Base-by-base conservation (phyloP, 768 basidiomycete genomes). In the Naganishia randhawae region DNA sequence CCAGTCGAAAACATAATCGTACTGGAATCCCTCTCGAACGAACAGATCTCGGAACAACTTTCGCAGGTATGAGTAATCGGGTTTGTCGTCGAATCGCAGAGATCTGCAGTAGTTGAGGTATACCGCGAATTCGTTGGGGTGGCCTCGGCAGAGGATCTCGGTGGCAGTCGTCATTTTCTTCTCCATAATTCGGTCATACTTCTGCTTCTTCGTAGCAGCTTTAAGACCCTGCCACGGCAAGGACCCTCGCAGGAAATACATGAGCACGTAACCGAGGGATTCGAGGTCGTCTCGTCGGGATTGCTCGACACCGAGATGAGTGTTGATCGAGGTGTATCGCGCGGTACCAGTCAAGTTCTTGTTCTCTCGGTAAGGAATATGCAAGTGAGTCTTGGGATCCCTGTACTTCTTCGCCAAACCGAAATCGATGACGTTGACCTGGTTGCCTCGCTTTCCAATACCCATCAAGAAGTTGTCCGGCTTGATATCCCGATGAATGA, bases 171-270 rank as follows among this genome's bases (percentile, higher is more conserved):
- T 97, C 93, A 99, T 98, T 87, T 99, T 99, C 87, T 99, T 99
- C 83, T 99, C 96, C 96, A 99, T 99, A 84, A 99, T 99, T 69
- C 96, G 89, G 82, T 98, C 96, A 81, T 98, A 98, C 84, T 99
- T 99, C 85, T 99, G 96, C 87, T 99, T 99, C 91, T 99, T 99
- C 69, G 96, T 99, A 45, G 95, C 95, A 69, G 96, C 96, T 84
- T 99, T 99, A 79, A 99, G 87, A 69, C 96, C 96, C 81, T 99
- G 96, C 95, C 95, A 99, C 35, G 95, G 95, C 50, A 99, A 86
- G 66, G 92, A 89, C 55, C 95, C 96, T 72, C 95, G 92, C 72
- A 99, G 89, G 87, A 99, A 99, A 84, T 99, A 99, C 95, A 99
- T 97, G 74, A 99, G 86, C 27, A 98, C 96, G 77, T 99, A 99